Evolutionary conservation across 345 rosid genomes (phyloP), one percentile per base, ranked within the genome.

Genomic region (Turritis glabra): DNA sequence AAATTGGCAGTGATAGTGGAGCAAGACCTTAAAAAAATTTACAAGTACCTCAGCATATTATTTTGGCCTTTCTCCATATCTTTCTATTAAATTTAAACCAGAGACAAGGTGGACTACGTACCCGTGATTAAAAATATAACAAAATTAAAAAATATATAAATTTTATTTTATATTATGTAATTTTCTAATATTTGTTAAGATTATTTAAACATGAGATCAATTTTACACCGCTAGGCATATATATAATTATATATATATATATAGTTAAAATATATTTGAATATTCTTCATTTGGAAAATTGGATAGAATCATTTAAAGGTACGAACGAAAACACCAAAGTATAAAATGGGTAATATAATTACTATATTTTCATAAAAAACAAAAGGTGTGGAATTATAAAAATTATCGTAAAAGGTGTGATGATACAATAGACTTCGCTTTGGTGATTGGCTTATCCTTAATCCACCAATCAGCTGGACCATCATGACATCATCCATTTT

Each of bases 1-100:
- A 83, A 84, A 62, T 44, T 56, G 73, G 53, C 8, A 44, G 58
- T 76, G 67, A 51, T 74, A 84, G 87, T 82, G 90, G 88, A 76
- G 58, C 35, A 60, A 67, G 82, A 71, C 74, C 84, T 72, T 67
- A 46, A 46, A 65, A 12, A 72, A 21, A 19, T 67, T 37, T 76
- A 52, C 64, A 79, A 77, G 82, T 71, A 78, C 64, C 77, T 79
- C 70, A 80, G 74, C 80, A 73, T 43, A 81, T 78, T 40, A 23
- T 58, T 68, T 57, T 64, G 38, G 59, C 62, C 7, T 40, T 40
- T 21, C 51, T 72, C 38, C 26, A 48, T 38, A 57, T 58, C 18
- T 2, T 2, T 79, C 38, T 77, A 3, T 48, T 8, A 17, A 64
- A 41, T 18, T 35, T 23, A 27, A 35, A 37, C 6, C 41, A 40